A percentile compares a stretch with the other conserved stretches of the same genome.
These are phyloP conservation scores for Mrakia blollopis DNA, from an alignment of 768 basidiomycete species.

Conservation along the genomic window DNA sequence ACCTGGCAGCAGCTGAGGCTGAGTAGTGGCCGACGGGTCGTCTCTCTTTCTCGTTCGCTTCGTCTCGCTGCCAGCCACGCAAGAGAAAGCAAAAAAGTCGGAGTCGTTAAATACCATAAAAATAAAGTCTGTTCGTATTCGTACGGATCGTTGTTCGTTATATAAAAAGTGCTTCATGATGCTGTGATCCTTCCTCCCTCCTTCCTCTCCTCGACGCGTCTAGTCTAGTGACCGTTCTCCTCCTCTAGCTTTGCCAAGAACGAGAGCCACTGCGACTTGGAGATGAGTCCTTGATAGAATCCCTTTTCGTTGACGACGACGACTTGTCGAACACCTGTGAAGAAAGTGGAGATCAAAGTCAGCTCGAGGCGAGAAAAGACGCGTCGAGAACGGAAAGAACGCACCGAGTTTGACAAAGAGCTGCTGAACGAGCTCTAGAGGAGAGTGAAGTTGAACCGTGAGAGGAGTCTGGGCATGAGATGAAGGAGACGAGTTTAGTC, in stretches of 20 bases:
- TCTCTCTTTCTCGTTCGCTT: too few relatives aligned
- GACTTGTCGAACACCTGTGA: slow-evolving; percentile 63
- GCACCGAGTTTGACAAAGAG: slow-evolving; percentile 85
- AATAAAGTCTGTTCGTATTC: too few relatives aligned
- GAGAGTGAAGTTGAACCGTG: slow-evolving; percentile 73
- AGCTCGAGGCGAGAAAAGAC: not conserved
- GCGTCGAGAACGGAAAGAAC: not conserved
- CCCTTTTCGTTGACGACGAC: slow-evolving; percentile 78
- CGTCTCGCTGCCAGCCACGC: too few relatives aligned
- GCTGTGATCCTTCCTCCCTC: not conserved
- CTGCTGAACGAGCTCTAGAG: slow-evolving; percentile 86
- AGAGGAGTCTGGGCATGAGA: slow-evolving; percentile 67
- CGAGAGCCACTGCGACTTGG: slow-evolving; percentile 90
- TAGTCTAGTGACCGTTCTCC: not conserved
- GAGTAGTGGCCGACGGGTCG: too few relatives aligned
- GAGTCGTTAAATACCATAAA: too few relatives aligned
- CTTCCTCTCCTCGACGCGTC: not conserved
- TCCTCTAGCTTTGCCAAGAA: slow-evolving; percentile 52
- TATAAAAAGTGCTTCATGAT: too few relatives aligned
- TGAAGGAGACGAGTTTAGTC: not conserved
- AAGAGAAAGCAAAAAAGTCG: too few relatives aligned
- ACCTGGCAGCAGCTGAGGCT: too few relatives aligned
- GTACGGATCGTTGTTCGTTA: too few relatives aligned
- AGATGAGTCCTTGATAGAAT: slow-evolving; percentile 80
- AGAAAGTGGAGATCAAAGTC: slow-evolving; percentile 49